These are phyloP conservation scores for Danielia oregonensis DNA, from an alignment of 805 yeast species.

Conservation along the genomic window DNA sequence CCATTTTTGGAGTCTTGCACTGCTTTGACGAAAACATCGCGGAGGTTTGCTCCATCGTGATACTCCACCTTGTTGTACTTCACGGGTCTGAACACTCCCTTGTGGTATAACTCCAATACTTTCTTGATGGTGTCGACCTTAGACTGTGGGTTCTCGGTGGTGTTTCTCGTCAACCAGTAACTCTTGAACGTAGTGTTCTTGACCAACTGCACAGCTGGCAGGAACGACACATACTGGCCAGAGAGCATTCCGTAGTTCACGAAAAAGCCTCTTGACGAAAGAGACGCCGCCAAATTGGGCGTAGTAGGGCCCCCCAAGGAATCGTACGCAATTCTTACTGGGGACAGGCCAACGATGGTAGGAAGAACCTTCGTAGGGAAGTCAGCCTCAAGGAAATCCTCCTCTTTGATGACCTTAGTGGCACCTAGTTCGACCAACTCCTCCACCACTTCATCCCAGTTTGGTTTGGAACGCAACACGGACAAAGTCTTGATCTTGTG, in stretches of 20 bases:
- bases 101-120: constrained; percentile 54
- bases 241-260: constrained; percentile 26
- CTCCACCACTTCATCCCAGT: constrained; percentile 13
- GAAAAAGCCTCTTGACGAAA: constrained; percentile 25
- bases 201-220: constrained; percentile 24
- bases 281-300: constrained; percentile 18
- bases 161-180: constrained; percentile 31
- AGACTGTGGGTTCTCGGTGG: constrained; percentile 45
- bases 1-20: constrained; percentile 7
- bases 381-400: constrained; percentile 18
- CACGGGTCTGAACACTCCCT: constrained; percentile 51
- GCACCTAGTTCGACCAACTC: constrained; percentile 28
- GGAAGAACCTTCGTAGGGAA: constrained; percentile 14
- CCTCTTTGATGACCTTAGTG: constrained; percentile 27
- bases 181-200: constrained; percentile 27
- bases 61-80: constrained; percentile 40
- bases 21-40: constrained; percentile 9
- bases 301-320: constrained; percentile 27
- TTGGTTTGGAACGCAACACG: constrained; percentile 25
- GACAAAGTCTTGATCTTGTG: constrained; percentile 25
- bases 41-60: constrained; percentile 11
- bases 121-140: constrained; percentile 54
- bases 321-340: constrained; percentile 29
- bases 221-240: constrained; percentile 16
- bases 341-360: constrained; percentile 15